These are phyloP conservation scores for Thielaviopsis ethacetica DNA, from an alignment of 2,329 filamentous ascomycete species.

Conservation along the genomic window DNA sequence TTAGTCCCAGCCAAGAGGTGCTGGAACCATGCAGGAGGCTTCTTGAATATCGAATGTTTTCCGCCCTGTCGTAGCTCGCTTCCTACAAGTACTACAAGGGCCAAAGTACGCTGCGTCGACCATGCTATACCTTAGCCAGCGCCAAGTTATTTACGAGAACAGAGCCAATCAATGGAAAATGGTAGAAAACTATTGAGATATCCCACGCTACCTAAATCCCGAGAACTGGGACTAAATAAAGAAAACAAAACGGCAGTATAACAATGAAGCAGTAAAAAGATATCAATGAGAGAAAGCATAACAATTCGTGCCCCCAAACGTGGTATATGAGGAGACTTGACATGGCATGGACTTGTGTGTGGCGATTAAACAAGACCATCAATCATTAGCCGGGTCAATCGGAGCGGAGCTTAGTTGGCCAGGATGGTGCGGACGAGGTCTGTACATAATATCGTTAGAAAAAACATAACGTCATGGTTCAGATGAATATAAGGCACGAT, in stretches of 20 bases:
- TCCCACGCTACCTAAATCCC: background rate
- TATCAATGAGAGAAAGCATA: slow-evolving; percentile 8
- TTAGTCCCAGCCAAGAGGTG: background rate
- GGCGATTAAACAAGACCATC: background rate
- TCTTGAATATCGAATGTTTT: background rate
- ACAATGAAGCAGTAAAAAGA: background rate
- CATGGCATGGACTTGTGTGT: no score
- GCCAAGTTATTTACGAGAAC: background rate
- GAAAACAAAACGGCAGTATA: background rate
- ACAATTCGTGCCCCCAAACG: slow-evolving; percentile 9
- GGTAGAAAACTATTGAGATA: background rate
- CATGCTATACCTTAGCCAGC: no score
- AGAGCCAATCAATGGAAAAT: background rate
- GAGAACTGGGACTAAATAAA: background rate
- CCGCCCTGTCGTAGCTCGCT: background rate
- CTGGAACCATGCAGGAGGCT: background rate
- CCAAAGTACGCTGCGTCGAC: no score
- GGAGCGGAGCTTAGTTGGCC: slow-evolving; percentile 44
- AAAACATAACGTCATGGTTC: background rate
- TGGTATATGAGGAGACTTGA: background rate
- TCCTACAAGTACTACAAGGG: no score
- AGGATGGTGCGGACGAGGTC: slow-evolving; percentile 77
- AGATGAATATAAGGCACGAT: background rate
- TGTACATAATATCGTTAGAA: slow-evolving; percentile 19
- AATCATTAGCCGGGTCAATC: slow-evolving; percentile 3